Conservation (phyloP, 495 filamentous ascomycete species). For the Neurospora sublineolata region DNA sequence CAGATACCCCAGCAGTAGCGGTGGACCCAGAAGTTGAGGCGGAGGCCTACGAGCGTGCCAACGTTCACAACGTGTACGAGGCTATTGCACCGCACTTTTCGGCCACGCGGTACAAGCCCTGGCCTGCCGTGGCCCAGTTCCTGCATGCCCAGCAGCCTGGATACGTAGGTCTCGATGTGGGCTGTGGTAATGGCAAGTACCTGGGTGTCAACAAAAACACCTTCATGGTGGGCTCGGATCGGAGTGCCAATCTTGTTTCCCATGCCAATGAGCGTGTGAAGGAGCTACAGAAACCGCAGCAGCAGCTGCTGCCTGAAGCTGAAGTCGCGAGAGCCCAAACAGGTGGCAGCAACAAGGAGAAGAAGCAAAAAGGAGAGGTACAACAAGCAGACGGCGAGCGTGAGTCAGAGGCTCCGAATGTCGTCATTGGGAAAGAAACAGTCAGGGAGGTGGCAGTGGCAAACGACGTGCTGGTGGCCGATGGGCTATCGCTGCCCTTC, state of each 20-base stretch:
- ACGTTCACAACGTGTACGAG: conserved; percentile 91
- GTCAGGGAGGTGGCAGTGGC: conserved; percentile 4
- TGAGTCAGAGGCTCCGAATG: not conserved
- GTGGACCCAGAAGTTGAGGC: conserved; percentile 15
- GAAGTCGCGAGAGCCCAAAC: not conserved
- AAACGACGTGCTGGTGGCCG: conserved; percentile 49
- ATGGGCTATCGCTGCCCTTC: conserved; percentile 64
- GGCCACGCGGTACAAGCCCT: conserved; percentile 91
- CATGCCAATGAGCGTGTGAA: conserved; percentile 60
- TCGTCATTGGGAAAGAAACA: not conserved
- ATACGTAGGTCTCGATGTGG: conserved; percentile 79
- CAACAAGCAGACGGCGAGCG: not conserved
- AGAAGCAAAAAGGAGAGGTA: not conserved
- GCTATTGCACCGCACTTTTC: conserved; percentile 93
- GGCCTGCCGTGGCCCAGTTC: conserved; percentile 83
- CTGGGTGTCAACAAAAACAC: conserved; percentile 65
- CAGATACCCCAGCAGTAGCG: conserved; percentile 6
- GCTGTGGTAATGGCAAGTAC: conserved; percentile 97
- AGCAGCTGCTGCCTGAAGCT: not conserved
- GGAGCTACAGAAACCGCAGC: conserved; percentile 22
- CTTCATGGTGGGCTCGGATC: conserved; percentile 79
- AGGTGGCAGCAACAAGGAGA: conserved; percentile 1
- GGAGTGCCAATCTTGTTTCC: conserved; percentile 63
- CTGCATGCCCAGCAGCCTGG: conserved; percentile 55
- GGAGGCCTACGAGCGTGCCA: conserved; percentile 61